These are phyloP conservation scores for Crucibulum laeve DNA, from an alignment of 768 basidiomycete species.

Conservation along the genomic window DNA sequence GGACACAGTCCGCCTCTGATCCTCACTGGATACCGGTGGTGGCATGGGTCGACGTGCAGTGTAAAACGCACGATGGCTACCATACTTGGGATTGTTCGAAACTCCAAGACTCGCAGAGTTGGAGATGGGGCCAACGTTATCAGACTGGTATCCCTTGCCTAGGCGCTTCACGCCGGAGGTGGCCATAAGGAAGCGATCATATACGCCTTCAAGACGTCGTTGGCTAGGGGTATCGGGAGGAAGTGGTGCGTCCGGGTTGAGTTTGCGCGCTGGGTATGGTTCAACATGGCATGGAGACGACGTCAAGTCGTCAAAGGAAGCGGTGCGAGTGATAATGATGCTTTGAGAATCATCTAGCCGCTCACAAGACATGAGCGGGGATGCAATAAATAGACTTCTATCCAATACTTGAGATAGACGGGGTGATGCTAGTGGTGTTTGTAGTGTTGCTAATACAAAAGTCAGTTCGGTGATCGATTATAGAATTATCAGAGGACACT, in stretches of 20 bases:
- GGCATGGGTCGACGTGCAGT: constrained; percentile 56
- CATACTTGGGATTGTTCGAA: constrained; percentile 20
- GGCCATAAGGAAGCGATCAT: constrained; percentile 81
- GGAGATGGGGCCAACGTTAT: constrained; percentile 42
- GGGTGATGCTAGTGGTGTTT: constrained; percentile 44
- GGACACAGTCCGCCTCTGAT: constrained; percentile 41
- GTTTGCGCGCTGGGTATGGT: constrained; percentile 52
- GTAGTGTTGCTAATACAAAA: constrained; percentile 29
- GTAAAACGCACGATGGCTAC: constrained; percentile 41
- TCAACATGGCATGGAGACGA: constrained; percentile 62
- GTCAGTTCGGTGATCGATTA: neutral
- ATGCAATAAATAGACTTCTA: constrained; percentile 61
- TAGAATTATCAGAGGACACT: constrained; percentile 16
- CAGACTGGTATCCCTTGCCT: constrained; percentile 79
- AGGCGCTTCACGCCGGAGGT: constrained; percentile 76
- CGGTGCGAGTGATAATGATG: constrained; percentile 21
- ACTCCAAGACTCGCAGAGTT: constrained; percentile 22
- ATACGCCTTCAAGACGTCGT: constrained; percentile 66
- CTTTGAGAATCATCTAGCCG: constrained; percentile 25
- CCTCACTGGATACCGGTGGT: constrained; percentile 69
- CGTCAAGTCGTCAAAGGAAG: constrained; percentile 49
- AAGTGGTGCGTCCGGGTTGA: constrained; percentile 25
- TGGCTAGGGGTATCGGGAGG: constrained; percentile 56
- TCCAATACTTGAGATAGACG: constrained; percentile 68
- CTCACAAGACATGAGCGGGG: constrained; percentile 38